phyloP scores from a whole-genome alignment of 306 rosid genomes.

The Dryas drummondii region DNA sequence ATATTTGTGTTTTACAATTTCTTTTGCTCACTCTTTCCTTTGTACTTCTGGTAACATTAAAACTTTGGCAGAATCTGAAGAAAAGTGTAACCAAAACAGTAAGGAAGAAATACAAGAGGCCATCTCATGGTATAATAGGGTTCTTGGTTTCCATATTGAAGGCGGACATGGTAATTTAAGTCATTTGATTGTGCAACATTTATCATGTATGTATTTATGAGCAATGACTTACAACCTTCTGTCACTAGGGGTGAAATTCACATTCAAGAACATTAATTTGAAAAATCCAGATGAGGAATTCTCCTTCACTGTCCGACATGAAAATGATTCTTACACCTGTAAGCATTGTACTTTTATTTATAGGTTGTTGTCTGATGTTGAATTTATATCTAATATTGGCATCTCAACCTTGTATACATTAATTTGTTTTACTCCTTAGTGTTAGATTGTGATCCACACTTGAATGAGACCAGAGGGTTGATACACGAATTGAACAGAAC shows the following conservation, averaged over 20 bases:
- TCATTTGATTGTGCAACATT: constrained; percentile 16
- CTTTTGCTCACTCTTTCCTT: background rate
- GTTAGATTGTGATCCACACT: constrained; percentile 67
- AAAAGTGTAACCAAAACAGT: constrained; percentile 32
- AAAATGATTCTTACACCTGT: constrained; percentile 62
- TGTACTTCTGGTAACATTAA: constrained; percentile 4
- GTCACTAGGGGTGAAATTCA: constrained; percentile 70
- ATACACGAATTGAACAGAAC: constrained; percentile 70
- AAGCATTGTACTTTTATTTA: constrained; percentile 34
- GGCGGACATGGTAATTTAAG: constrained; percentile 73
- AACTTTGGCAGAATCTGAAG: constrained; percentile 60
- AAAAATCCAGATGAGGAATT: constrained; percentile 60
- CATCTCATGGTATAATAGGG: constrained; percentile 76
- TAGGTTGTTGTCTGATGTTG: constrained; percentile 24
- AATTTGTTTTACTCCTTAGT: constrained; percentile 41
- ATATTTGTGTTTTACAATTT: background rate
- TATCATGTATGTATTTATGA: constrained; percentile 11
- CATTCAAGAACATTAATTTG: constrained; percentile 59
- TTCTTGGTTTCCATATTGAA: constrained; percentile 78
- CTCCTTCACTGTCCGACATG: constrained; percentile 63
- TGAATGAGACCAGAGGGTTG: constrained; percentile 56
- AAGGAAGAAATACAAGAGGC: constrained; percentile 59
- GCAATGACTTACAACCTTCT: constrained; percentile 14
- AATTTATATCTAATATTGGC: background rate
- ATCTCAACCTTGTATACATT: constrained; percentile 11